These are phyloP conservation scores for Magnusiomyces suaveolens DNA, from an alignment of 1,139 yeast species.

Conservation along the genomic window DNA sequence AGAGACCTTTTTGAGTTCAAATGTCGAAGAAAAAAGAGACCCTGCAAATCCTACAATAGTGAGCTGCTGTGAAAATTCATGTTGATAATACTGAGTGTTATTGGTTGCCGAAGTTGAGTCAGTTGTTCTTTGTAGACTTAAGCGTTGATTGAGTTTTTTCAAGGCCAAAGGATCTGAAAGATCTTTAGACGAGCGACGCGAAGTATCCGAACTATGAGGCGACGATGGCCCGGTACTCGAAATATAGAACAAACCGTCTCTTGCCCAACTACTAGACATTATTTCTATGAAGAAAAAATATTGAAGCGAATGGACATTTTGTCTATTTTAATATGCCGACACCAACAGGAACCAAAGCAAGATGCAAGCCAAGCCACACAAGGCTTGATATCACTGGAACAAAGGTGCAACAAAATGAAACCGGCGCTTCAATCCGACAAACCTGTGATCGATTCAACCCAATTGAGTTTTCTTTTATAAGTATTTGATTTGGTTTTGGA, in stretches of 20 bases:
- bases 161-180: constrained; percentile 3
- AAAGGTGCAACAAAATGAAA: background rate
- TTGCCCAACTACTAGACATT: background rate
- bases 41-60: background rate
- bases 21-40: constrained; percentile 15
- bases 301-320: background rate
- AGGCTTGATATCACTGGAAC: background rate
- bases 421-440: background rate
- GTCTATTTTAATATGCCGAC: background rate
- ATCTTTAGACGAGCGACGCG: constrained; percentile 1
- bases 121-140: background rate
- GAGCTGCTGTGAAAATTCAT: too few relatives aligned
- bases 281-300: background rate
- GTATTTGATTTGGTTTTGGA: too few relatives aligned
- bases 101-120: background rate
- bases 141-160: constrained; percentile 3
- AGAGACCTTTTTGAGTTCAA: constrained; percentile 24
- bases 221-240: background rate
- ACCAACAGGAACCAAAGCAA: background rate
- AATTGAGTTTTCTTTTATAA: too few relatives aligned
- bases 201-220: background rate
- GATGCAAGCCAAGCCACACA: too few relatives aligned
- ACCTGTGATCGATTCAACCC: too few relatives aligned
- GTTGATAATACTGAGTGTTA: background rate
- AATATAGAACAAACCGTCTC: background rate